Base-by-base conservation (phyloP, 1,284 basidiomycete genomes). In the Hortiboletus rubellus region DNA sequence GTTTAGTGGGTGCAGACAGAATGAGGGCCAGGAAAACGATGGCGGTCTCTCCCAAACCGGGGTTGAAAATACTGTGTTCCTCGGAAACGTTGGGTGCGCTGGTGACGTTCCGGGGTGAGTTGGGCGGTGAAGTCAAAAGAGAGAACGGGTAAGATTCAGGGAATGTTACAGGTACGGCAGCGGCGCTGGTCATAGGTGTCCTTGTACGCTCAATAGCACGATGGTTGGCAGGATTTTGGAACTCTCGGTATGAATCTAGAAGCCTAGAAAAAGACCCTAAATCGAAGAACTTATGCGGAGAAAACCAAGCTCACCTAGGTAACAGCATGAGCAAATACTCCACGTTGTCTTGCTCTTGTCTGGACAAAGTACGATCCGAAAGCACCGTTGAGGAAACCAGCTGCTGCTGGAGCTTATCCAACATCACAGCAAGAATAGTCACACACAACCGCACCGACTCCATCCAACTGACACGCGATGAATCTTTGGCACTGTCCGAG, bases 131-230 rank as follows among this genome's bases (percentile, higher is more conserved):
- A 0, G 92, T 81, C 11, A 95, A 71, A 5, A 98, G 80, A 1
- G 94, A 88, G 73, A 98, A 96, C 0, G 96, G 96, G 69, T 98
- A 95, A 1, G 94, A 90, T 58, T 94, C 89, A 0, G 96, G 96
- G 75, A 98, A 98, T 2, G 92, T 89, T 54, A 94, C 86, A 1
- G 95, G 94, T 5, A 86, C 74, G 4, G 80, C 68, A 31, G 86
- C 77, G 47, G 87, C 85, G 27, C 82, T 76, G 0, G 89, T 85
- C 0, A 85, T 79, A 1, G 82, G 78, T 0, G 86, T 81, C 45
- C 83, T 82, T 44, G 83, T 84, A 37, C 84, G 84, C 65, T 92
- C 87, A 44, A 98, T 82, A 0, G 87, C 84, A 53, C 82, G 82
- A 45, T 81, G 78, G 14, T 88, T 91, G 0, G 79, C 81, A 1